Evolutionary conservation across 352 stramenopile genomes (phyloP), one percentile per base, ranked within the genome.

Genomic region (Pythium biforme): DNA sequence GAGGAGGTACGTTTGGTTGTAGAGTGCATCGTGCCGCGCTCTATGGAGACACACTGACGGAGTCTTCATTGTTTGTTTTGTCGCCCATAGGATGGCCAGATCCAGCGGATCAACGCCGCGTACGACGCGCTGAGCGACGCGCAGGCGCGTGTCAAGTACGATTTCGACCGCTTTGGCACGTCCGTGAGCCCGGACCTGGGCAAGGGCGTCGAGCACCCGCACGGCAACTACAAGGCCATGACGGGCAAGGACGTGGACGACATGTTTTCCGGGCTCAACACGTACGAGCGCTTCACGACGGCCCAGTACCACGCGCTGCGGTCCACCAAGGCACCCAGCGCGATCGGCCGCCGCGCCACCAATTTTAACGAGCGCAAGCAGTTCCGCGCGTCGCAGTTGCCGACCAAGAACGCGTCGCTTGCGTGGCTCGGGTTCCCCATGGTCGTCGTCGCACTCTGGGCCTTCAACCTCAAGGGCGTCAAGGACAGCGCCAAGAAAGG

Each of bases 251-350:
- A 92, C 48, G 81, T 92, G 25, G 73, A 92, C 69, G 60, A 84
- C 29, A 88, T 92, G 77, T 89, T 92, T 31, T 79, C 76, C 0
- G 81, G 76, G 0, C 66, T 90, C 19, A 92, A 92, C 65, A 71
- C 72, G 43, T 88, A 82, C 62, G 81, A 90, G 56, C 83, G 83
- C 71, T 90, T 90, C 59, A 89, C 81, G 22, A 92, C 83, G 19
- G 83, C 83, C 17, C 68, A 92, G 58, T 92, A 88, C 64, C 73
- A 92, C 47, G 65, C 66, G 37, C 67, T 77, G 53, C 78, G 83
- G 6, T 89, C 81, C 22, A 60, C 73, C 49, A 61, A 79, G 12
- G 83, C 83, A 5, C 83, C 83, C 0, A 64, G 70, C 40, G 59
- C 77, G 10, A 88, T 92, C 40, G 83, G 83, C 20, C 73, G 83